Percentiles rank a stretch among this genome's conserved stretches.
Evolutionary conservation across 306 rosid species (phyloP).

Genomic region (Lotus japonicus): DNA sequence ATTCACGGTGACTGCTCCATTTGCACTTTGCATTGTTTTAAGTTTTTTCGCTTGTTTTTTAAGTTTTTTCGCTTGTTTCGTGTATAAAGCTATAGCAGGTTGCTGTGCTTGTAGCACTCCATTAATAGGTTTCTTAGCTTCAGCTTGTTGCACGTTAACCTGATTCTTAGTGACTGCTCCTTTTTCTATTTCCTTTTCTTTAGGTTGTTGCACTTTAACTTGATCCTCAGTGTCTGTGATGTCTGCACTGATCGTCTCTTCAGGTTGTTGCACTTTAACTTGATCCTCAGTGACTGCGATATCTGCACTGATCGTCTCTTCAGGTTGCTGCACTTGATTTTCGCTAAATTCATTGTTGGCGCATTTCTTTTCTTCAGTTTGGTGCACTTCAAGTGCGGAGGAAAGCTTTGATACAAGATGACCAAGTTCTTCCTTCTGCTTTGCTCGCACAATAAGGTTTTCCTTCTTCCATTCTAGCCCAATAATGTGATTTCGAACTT

Average conservation of each 20-base stretch:
- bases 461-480: no score
- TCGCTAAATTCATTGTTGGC: not conserved
- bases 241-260: not conserved
- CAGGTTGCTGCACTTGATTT: not conserved
- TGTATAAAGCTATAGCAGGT: not conserved
- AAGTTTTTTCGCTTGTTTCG: not conserved
- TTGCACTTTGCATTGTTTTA: not conserved
- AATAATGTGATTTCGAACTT: constrained; percentile 23
- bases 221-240: not conserved
- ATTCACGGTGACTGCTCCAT: not conserved
- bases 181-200: no score
- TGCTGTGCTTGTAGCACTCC: no score
- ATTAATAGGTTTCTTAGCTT: no score
- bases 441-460: constrained; percentile 22
- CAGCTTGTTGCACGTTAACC: not conserved
- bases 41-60: no score
- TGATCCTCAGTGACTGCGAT: not conserved
- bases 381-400: not conserved
- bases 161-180: not conserved
- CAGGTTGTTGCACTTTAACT: not conserved
- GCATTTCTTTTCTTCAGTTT: not conserved
- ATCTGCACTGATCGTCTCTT: not conserved
- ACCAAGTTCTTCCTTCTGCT: constrained; percentile 1
- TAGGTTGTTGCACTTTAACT: not conserved
- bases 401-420: not conserved